A percentile compares a stretch with the other conserved stretches of the same genome.
Conservation (phyloP, 2,329 filamentous ascomycete species). For the Bipolaris cookei region DNA sequence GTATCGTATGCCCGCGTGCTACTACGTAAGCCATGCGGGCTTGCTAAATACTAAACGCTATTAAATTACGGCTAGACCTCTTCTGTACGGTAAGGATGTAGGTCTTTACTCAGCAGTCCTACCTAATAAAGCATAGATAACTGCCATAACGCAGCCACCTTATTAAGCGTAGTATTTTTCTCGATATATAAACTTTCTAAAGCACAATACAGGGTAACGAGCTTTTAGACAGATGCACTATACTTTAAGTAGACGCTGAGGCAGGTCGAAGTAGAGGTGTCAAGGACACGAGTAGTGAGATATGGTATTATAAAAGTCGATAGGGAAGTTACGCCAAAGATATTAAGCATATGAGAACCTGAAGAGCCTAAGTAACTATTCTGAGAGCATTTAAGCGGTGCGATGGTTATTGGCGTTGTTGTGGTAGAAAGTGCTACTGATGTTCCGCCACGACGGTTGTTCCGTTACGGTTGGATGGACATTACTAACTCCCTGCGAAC, state of each 20-base stretch:
- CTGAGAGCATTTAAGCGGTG: not conserved
- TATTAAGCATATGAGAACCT: not conserved
- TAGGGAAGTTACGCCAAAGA: not conserved
- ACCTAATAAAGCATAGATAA: not conserved
- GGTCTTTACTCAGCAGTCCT: not conserved
- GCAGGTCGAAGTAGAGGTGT: not conserved
- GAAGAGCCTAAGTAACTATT: not conserved
- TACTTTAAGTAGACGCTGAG: not conserved
- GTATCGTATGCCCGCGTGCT: too few relatives aligned
- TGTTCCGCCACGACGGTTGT: not conserved
- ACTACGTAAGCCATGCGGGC: not conserved
- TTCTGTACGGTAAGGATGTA: not conserved
- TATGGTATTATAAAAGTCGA: not conserved
- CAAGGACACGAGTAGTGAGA: not conserved
- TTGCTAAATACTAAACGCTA: not conserved
- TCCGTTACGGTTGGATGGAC: not conserved
- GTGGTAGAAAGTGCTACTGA: not conserved
- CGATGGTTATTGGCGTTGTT: not conserved
- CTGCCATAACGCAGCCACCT: not conserved
- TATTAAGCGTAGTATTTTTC: not conserved
- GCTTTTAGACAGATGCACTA: not conserved
- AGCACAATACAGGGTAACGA: not conserved
- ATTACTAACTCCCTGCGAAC: slow-evolving; percentile 2
- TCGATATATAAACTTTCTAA: not conserved
- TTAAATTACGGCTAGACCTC: not conserved